Evolutionary conservation across 2,329 filamentous ascomycete genomes (phyloP).

Genomic region (Colletotrichum abscissum): DNA sequence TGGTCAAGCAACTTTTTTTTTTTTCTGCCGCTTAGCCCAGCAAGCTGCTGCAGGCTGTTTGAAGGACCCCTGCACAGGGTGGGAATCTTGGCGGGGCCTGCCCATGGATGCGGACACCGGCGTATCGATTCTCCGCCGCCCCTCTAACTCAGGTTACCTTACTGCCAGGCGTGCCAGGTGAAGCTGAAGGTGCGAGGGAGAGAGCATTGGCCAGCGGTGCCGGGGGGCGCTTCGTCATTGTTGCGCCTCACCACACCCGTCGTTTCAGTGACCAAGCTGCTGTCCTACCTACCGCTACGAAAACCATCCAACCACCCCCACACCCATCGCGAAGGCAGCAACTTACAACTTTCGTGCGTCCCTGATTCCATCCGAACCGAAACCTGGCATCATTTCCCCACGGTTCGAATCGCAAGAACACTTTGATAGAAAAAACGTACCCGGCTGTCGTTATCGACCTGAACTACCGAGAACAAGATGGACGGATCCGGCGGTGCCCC

Average conservation of each 20-base stretch:
- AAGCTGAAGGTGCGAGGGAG: conserved; percentile 19
- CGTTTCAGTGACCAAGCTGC: conserved; percentile 33
- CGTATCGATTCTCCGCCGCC: conserved; percentile 25
- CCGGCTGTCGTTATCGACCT: conserved; percentile 20
- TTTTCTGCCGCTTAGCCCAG: conserved; percentile 31
- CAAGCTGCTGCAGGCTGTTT: conserved; percentile 21
- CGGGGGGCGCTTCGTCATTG: conserved; percentile 41
- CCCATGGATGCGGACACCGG: conserved; percentile 15
- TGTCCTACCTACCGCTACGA: conserved; percentile 25
- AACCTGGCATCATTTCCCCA: background rate
- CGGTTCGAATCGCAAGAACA: background rate
- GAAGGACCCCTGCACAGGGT: background rate
- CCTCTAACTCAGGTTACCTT: background rate
- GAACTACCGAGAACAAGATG: conserved; percentile 60
- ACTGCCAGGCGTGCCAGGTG: too few relatives aligned
- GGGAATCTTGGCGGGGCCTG: conserved; percentile 37
- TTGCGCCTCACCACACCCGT: conserved; percentile 39
- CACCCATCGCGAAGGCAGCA: conserved; percentile 32
- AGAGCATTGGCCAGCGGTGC: conserved; percentile 33
- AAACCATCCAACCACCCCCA: conserved; percentile 31
- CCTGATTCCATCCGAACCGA: conserved; percentile 13
- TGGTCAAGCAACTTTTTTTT: conserved; percentile 35
- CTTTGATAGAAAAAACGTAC: background rate
- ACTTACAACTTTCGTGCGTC: conserved; percentile 14
- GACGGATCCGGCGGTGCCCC: conserved; percentile 76